Evolutionary conservation across 495 filamentous ascomycete species (phyloP).

Genomic region (Sabuloglossum arenarium): DNA sequence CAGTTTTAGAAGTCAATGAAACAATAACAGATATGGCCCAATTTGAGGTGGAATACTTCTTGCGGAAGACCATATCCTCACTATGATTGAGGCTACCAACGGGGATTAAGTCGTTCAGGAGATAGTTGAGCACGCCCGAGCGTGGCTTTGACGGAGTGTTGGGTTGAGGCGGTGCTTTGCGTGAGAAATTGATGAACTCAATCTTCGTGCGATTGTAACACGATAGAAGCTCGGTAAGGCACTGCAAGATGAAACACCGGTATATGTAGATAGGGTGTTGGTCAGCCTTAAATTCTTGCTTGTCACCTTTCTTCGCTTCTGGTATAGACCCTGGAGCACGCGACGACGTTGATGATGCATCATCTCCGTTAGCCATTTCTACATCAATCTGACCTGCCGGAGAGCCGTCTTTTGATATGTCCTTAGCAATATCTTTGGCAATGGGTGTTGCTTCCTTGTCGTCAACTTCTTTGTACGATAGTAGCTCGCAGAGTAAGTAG

Average conservation of each 20-base stretch:
- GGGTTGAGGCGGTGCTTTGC: slow-evolving; percentile 60
- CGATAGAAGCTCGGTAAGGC: slow-evolving; percentile 76
- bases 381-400: slow-evolving; percentile 26
- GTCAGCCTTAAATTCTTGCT: slow-evolving; percentile 57
- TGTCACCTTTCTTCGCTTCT: slow-evolving; percentile 11
- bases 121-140: slow-evolving; percentile 80
- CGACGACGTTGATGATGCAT: slow-evolving; percentile 6
- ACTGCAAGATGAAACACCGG: slow-evolving; percentile 84
- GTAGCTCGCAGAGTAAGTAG: slow-evolving; percentile 81
- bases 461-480: slow-evolving; percentile 81
- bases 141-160: slow-evolving; percentile 86
- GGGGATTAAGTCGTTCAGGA: slow-evolving; percentile 69
- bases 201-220: slow-evolving; percentile 89
- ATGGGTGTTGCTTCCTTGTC: slow-evolving; percentile 41
- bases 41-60: slow-evolving; percentile 59
- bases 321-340: slow-evolving; percentile 13
- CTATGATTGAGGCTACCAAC: slow-evolving; percentile 51
- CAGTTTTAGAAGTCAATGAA: slow-evolving; percentile 70
- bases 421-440: slow-evolving; percentile 25
- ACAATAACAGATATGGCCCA: slow-evolving; percentile 74
- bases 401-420: slow-evolving; percentile 13
- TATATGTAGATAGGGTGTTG: slow-evolving; percentile 93
- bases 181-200: slow-evolving; percentile 97
- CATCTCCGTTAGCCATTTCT: slow-evolving; percentile 21
- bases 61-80: slow-evolving; percentile 57